Conservation (phyloP, 371 early-diverging fungal species). For the Mucor piriformis region DNA sequence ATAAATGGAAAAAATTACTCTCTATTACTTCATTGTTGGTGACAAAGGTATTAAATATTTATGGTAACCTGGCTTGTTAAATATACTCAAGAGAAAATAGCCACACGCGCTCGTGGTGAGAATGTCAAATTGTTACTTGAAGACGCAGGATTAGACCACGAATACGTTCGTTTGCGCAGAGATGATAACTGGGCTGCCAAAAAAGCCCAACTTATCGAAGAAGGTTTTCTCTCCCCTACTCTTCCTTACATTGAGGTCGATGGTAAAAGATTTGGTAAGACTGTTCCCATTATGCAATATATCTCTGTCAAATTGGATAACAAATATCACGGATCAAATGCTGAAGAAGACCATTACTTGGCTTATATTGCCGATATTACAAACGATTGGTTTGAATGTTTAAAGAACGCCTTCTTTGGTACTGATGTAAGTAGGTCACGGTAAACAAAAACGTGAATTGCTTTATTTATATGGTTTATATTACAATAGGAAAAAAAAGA, state of each 20-base stretch:
- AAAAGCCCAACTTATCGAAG: conserved; percentile 12
- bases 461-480: neutral
- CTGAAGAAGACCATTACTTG: conserved; percentile 19
- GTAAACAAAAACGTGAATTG: neutral
- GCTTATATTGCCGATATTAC: conserved; percentile 21
- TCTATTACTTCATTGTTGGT: conserved; percentile 9
- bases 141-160: conserved; percentile 28
- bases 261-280: conserved; percentile 17
- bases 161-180: conserved; percentile 15
- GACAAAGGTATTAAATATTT: conserved; percentile 13
- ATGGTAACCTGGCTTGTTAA: too few species aligned
- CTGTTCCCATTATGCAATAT: conserved; percentile 31
- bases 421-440: neutral
- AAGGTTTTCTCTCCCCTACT: conserved; percentile 13
- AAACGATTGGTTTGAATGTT: conserved; percentile 5
- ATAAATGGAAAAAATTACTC: conserved; percentile 15
- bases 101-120: conserved; percentile 25
- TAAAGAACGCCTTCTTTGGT: neutral
- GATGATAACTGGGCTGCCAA: neutral
- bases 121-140: conserved; percentile 22
- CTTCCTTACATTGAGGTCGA: conserved; percentile 27
- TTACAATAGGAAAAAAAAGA: conserved; percentile 3
- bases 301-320: conserved; percentile 23
- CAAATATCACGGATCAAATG: conserved; percentile 30
- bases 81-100: too few species aligned